These are phyloP conservation scores for Scedosporium boydii DNA, from an alignment of 2,329 filamentous ascomycete genomes.

Conservation along the genomic window DNA sequence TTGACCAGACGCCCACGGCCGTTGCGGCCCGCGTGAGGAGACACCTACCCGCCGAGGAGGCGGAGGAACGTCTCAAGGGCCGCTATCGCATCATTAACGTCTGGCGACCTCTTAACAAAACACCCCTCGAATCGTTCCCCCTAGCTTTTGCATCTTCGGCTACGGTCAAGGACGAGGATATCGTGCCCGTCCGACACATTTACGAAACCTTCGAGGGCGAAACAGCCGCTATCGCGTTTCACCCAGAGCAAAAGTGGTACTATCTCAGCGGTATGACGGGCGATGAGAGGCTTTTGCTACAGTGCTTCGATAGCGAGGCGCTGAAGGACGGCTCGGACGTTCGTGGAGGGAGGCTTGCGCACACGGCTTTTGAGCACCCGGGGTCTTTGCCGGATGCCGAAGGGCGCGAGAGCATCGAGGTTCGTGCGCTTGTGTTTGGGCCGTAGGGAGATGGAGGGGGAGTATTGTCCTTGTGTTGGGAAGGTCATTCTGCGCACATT, in stretches of 20 bases:
- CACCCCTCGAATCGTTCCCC: constrained; percentile 56
- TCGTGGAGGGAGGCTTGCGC: constrained; percentile 50
- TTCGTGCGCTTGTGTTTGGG: constrained; percentile 76
- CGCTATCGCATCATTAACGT: constrained; percentile 82
- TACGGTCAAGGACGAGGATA: constrained; percentile 49
- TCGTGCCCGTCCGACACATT: constrained; percentile 64
- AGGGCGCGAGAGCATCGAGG: constrained; percentile 79
- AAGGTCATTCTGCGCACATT: not conserved
- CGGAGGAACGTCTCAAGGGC: constrained; percentile 52
- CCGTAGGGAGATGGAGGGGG: constrained; percentile 22
- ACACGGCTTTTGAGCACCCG: constrained; percentile 73
- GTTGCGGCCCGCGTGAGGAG: constrained; percentile 56
- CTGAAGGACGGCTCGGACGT: constrained; percentile 37
- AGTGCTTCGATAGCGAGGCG: constrained; percentile 66
- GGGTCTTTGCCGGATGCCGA: constrained; percentile 60
- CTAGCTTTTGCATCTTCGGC: constrained; percentile 60
- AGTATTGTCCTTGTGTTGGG: not conserved
- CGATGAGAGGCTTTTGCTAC: constrained; percentile 62
- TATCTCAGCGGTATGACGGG: constrained; percentile 73
- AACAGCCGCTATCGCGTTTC: constrained; percentile 59
- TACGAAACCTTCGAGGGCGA: constrained; percentile 64
- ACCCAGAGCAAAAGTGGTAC: constrained; percentile 59
- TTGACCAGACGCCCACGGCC: constrained; percentile 68
- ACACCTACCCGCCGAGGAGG: constrained; percentile 56
- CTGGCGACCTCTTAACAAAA: constrained; percentile 58